Percentiles rank a stretch among this genome's conserved stretches.
phyloP scores from a whole-genome alignment of 441 rosid genomes.

The Manihot esculenta region DNA sequence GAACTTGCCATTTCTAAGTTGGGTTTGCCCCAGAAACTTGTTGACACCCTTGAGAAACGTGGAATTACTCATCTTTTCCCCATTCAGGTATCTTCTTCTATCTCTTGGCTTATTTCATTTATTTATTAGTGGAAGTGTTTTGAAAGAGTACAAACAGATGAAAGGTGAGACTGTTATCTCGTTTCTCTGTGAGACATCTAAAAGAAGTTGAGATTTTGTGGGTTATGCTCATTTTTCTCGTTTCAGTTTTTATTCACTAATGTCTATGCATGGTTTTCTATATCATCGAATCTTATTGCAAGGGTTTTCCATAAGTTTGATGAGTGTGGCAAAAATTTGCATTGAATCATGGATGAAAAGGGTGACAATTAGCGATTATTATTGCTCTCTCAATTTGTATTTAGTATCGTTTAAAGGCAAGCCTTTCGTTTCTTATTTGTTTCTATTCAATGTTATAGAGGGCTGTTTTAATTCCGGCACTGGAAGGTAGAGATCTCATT shows the following conservation, averaged over 20 bases:
- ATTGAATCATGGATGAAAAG: neutral
- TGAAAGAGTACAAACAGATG: neutral
- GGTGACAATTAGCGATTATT: neutral
- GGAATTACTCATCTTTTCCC: conserved; percentile 96
- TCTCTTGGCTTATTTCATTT: neutral
- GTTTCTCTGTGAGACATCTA: neutral
- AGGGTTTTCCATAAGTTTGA: neutral
- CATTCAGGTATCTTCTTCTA: conserved; percentile 56
- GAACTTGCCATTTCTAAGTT: conserved; percentile 73
- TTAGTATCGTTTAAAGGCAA: neutral
- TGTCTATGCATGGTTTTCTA: neutral
- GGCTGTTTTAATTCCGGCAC: conserved; percentile 85
- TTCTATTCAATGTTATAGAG: conserved; percentile 44
- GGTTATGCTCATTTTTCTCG: neutral
- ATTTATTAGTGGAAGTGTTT: neutral
- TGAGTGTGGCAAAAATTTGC: neutral
- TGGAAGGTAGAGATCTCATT: conserved; percentile 85
- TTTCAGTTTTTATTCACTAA: neutral
- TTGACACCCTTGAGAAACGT: conserved; percentile 65
- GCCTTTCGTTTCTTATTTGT: neutral
- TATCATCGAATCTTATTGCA: neutral
- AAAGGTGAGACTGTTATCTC: neutral
- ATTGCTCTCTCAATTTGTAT: neutral
- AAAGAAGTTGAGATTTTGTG: neutral
- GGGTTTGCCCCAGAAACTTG: conserved; percentile 77